phyloP scores from a whole-genome alignment of 805 yeast genomes.

The Kodamaea neixiangensis region DNA sequence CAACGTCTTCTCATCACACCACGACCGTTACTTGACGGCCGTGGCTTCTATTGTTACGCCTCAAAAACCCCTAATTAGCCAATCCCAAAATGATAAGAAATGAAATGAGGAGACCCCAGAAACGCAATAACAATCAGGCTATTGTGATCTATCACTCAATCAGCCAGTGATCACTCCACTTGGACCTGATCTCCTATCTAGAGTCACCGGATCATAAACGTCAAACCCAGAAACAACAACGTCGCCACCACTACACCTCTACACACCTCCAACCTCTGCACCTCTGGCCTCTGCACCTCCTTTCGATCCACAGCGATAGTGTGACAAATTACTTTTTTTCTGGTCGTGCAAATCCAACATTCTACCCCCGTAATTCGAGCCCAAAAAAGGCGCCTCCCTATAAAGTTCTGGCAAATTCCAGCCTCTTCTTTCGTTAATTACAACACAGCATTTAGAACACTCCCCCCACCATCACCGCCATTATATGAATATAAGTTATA shows the following conservation, averaged over 20 bases:
- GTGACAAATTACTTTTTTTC: conserved; percentile 8
- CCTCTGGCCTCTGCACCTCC: background rate
- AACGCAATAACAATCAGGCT: background rate
- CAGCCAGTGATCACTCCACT: background rate
- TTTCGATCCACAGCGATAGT: conserved; percentile 7
- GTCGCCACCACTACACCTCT: background rate
- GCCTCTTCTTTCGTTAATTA: background rate
- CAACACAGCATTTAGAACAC: background rate
- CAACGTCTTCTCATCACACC: background rate
- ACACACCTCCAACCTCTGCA: background rate
- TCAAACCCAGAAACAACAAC: background rate
- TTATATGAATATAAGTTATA: conserved; percentile 1
- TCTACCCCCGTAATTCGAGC: background rate
- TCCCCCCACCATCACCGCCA: background rate
- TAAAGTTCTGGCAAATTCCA: conserved; percentile 10
- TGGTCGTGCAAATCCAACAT: conserved; percentile 1
- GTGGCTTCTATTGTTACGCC: background rate
- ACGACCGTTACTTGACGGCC: background rate
- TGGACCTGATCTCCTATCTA: background rate
- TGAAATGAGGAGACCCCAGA: background rate
- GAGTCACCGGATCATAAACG: background rate
- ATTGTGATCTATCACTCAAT: background rate
- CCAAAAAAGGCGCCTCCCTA: conserved; percentile 3
- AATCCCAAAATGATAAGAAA: background rate
- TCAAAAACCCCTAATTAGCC: background rate